Percentiles rank a stretch among this genome's conserved stretches.
phyloP scores from a whole-genome alignment of 306 rosid species.

The Mucuna pruriens region DNA sequence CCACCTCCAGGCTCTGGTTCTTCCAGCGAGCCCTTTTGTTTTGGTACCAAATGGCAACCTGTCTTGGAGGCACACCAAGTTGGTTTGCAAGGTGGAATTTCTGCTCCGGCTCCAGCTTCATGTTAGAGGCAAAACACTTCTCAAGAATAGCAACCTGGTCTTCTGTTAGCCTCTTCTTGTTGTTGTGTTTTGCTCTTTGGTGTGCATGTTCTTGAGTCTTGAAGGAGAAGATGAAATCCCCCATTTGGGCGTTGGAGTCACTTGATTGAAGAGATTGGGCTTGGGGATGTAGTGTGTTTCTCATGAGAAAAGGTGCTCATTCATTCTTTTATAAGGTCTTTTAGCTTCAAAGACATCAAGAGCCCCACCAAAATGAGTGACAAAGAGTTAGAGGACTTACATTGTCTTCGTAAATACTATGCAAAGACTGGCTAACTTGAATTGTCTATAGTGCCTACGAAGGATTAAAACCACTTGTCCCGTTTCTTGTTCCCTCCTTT shows the following conservation, averaged over 20 bases:
- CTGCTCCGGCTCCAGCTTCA: conserved; percentile 59
- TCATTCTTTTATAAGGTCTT: conserved; percentile 33
- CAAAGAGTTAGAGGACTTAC: not conserved
- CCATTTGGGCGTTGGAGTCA: conserved; percentile 29
- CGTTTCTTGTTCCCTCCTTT: not conserved
- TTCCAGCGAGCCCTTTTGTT: conserved; percentile 74
- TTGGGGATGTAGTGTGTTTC: conserved; percentile 1
- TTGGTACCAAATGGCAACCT: conserved; percentile 73
- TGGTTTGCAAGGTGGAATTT: conserved; percentile 59
- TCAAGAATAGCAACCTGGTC: conserved; percentile 64
- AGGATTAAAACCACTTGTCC: not conserved
- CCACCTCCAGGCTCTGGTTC: conserved; percentile 62
- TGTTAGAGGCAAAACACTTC: conserved; percentile 56
- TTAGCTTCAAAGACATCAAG: conserved; percentile 4
- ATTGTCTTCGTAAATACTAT: not conserved
- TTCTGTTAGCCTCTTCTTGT: conserved; percentile 58
- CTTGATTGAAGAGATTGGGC: not conserved
- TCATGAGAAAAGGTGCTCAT: not conserved
- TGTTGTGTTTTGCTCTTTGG: conserved; percentile 39
- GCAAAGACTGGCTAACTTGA: conserved; percentile 12
- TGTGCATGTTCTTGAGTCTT: conserved; percentile 35
- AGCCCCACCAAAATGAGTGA: not conserved
- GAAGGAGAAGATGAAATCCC: conserved; percentile 40
- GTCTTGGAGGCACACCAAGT: conserved; percentile 61
- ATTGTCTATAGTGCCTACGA: conserved; percentile 17